These are phyloP conservation scores for Beta lomatogona DNA, from an alignment of 179 eudicot species.

Conservation along the genomic window DNA sequence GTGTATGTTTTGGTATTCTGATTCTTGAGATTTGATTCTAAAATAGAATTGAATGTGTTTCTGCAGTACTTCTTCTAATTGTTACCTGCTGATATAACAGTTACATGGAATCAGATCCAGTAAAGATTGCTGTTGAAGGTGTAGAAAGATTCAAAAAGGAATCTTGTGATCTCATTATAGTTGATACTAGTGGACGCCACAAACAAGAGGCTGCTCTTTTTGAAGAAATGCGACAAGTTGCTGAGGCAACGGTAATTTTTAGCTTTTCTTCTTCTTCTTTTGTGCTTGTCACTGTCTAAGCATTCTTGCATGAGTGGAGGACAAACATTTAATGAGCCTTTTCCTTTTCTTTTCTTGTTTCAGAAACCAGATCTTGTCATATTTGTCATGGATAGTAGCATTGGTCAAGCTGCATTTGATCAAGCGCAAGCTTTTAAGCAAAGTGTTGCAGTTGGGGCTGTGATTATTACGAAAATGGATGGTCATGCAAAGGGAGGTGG, in stretches of 20 bases:
- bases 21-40: not conserved
- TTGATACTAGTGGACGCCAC: conserved; percentile 99
- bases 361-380: conserved; percentile 98
- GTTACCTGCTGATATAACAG: conserved; percentile 39
- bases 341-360: conserved; percentile 24
- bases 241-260: conserved; percentile 82
- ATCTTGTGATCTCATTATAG: conserved; percentile 84
- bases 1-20: not conserved
- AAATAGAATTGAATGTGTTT: not conserved
- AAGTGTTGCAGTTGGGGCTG: conserved; percentile 98
- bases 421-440: conserved; percentile 98
- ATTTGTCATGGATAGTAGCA: conserved; percentile 99
- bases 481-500: conserved; percentile 99
- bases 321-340: not conserved
- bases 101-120: conserved; percentile 93
- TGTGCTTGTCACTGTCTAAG: not conserved
- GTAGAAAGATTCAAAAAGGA: conserved; percentile 91
- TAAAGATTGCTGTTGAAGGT: conserved; percentile 93
- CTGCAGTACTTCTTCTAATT: not conserved
- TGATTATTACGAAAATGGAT: conserved; percentile 96
- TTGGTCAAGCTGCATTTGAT: conserved; percentile 95
- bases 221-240: conserved; percentile 99
- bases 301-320: not conserved
- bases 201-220: conserved; percentile 95
- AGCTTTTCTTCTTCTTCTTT: conserved; percentile 2